phyloP scores from a whole-genome alignment of 129 eudicot species.

The Tanacetum coccineum region DNA sequence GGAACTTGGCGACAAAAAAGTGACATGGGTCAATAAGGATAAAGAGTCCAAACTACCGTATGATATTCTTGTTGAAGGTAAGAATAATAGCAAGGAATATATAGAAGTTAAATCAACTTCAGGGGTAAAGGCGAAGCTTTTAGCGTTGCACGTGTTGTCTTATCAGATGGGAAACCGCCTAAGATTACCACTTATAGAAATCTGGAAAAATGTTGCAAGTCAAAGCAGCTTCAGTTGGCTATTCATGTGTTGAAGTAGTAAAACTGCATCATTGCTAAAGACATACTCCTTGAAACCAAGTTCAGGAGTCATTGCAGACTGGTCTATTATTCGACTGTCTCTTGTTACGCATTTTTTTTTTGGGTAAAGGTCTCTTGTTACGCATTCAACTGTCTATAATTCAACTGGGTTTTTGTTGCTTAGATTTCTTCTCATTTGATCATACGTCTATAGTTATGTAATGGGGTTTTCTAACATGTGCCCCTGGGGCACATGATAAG shows the following conservation, averaged over 20 bases:
- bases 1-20: constrained; percentile 30
- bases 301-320: too few species aligned
- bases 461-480: too few species aligned
- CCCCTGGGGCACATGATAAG: too few species aligned
- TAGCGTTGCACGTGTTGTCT: constrained; percentile 61
- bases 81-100: constrained; percentile 41
- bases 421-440: too few species aligned
- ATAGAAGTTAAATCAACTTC: constrained; percentile 73
- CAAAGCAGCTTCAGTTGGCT: constrained; percentile 54
- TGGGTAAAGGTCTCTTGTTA: too few species aligned
- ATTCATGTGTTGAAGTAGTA: constrained; percentile 35
- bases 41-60: constrained; percentile 68
- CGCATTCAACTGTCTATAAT: too few species aligned
- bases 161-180: constrained; percentile 38
- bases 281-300: too few species aligned
- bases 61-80: constrained; percentile 44
- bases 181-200: constrained; percentile 48
- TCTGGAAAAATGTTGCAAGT: constrained; percentile 48
- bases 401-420: too few species aligned
- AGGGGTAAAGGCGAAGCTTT: constrained; percentile 65
- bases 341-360: too few species aligned
- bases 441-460: too few species aligned
- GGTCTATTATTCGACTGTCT: too few species aligned
- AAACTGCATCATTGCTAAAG: too few species aligned
- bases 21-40: constrained; percentile 61